Percentiles rank a stretch among this genome's conserved stretches.
Conservation (phyloP, 108 stramenopile species). For the Conticribra weissflogii region DNA sequence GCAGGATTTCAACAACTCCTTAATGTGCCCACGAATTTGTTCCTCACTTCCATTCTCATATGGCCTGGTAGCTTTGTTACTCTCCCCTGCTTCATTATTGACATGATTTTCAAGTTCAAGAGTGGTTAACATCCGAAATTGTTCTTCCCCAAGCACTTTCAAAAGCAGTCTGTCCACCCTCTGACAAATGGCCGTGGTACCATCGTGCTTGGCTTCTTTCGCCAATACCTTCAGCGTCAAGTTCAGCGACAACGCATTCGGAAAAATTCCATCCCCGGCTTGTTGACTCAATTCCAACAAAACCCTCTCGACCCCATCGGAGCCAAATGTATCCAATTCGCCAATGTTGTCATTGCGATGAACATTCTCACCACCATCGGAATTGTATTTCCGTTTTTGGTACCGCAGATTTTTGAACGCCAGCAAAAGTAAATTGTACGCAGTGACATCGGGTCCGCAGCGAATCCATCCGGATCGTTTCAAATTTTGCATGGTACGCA, state of each 20-base stretch:
- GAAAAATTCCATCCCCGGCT: not conserved
- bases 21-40: not conserved
- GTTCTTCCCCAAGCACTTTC: conserved; percentile 37
- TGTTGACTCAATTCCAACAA: conserved; percentile 19
- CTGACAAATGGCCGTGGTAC: conserved; percentile 14
- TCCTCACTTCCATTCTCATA: not conserved
- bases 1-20: not conserved
- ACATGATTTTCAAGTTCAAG: not conserved
- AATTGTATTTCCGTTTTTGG: no score
- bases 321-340: conserved; percentile 9
- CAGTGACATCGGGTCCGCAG: conserved; percentile 31
- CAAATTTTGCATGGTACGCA: conserved; percentile 30
- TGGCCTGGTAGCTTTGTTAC: no score
- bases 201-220: conserved; percentile 23
- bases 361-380: not conserved
- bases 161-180: conserved; percentile 18
- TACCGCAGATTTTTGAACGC: conserved; percentile 37
- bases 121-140: conserved; percentile 18
- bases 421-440: conserved; percentile 42
- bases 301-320: conserved; percentile 29
- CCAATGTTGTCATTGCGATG: not conserved
- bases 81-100: not conserved
- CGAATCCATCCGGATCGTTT: conserved; percentile 7
- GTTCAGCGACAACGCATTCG: conserved; percentile 42
- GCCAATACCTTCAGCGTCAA: conserved; percentile 33